Conservation (phyloP, 1,284 basidiomycete genomes). For the Tremellales sp. region DNA sequence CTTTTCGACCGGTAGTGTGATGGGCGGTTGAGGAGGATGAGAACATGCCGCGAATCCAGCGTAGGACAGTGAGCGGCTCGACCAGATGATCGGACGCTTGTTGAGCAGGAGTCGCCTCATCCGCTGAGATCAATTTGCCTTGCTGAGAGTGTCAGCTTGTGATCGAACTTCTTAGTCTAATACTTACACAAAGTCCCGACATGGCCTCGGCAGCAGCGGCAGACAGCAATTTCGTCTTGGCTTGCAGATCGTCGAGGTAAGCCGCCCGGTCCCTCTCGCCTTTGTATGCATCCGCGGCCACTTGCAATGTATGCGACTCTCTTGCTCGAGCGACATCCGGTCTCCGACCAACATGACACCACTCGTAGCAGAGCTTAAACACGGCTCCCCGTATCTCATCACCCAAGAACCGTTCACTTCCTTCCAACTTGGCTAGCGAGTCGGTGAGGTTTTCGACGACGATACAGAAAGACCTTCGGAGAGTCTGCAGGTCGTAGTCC, state of each 20-base stretch:
- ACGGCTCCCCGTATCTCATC: conserved; percentile 71
- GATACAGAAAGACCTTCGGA: conserved; percentile 85
- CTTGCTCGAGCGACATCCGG: conserved; percentile 70
- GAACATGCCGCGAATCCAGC: conserved; percentile 52
- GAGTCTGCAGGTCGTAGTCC: conserved; percentile 71
- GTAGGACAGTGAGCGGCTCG: conserved; percentile 47
- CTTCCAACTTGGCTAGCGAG: conserved; percentile 63
- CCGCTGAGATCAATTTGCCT: conserved; percentile 38
- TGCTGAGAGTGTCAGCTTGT: conserved; percentile 21
- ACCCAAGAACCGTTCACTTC: conserved; percentile 72
- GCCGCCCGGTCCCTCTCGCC: conserved; percentile 59
- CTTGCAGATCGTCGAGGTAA: conserved; percentile 57
- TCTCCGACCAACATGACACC: conserved; percentile 82
- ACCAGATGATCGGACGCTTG: conserved; percentile 41
- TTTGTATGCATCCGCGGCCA: conserved; percentile 55
- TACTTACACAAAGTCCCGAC: conserved; percentile 75
- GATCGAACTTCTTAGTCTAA: not conserved
- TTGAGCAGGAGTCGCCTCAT: conserved; percentile 34
- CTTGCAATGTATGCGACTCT: conserved; percentile 68
- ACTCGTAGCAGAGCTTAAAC: conserved; percentile 85
- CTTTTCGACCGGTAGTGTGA: conserved; percentile 52
- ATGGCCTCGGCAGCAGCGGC: conserved; percentile 75
- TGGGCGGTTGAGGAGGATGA: conserved; percentile 39
- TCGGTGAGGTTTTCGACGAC: conserved; percentile 82
- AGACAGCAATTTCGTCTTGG: conserved; percentile 67